Base-by-base conservation (phyloP, 495 filamentous ascomycete genomes). In the Hypoxylon rickii region DNA sequence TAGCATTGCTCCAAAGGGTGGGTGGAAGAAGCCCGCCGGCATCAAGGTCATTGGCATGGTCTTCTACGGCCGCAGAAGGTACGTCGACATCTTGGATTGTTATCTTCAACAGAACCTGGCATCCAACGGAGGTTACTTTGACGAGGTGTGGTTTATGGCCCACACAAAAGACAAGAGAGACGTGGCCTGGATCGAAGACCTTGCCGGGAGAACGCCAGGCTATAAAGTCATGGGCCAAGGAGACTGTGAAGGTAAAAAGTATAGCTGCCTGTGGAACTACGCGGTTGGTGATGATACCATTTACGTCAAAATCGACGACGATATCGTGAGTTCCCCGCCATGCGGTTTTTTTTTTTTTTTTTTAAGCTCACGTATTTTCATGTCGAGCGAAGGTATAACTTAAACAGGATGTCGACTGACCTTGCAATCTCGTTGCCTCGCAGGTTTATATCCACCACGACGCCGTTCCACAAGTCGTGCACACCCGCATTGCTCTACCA, bases 251-350 rank as follows among this genome's bases (percentile, higher is more conserved):
- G 50, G 62, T 11, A 37, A 55, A 29, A 58, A 64, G n/a, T 77
- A 74, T 21, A 65, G 58, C 18, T 64, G 66, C 44, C 54, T 66
- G 59, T 69, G 69, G 57, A 62, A 68, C 36, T 61, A 69, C 40
- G 64, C 70, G 5, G 62, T 65, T 6, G 68, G 70, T 37, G 63
- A 71, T 18, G 67, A 75, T 15, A 67, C 69, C 19, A 73, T 83
- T 47, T 81, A 80, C 46, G 73, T 83, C 36, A 79, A 79, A 59
- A 80, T 84, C 45, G 80, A 83, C 51, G 80, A 81, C 6, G 81
- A 83, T 45, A 71, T 79, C 42, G 73, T 70, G 46, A 70, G 67
- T 64, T 24, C 7, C 37, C 34, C 3, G 12, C 29, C 7, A 20
- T 26, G 8, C 13, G 15, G n/a, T n/a, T n/a, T n/a, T n/a, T n/a